These are phyloP conservation scores for Jatropha podagrica DNA, from an alignment of 441 rosid genomes.

Conservation along the genomic window DNA sequence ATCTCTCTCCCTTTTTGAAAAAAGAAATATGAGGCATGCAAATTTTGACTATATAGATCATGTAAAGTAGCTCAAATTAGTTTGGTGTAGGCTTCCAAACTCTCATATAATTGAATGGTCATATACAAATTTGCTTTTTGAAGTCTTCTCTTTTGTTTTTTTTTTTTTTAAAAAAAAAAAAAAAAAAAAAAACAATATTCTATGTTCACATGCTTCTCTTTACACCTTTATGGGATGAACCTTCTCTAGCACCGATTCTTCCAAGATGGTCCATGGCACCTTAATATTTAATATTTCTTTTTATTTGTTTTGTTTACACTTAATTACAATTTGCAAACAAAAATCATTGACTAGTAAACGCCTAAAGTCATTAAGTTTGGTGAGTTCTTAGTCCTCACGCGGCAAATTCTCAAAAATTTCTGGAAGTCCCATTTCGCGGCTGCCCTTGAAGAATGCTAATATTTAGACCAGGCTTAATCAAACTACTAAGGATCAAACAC, in stretches of 20 bases:
- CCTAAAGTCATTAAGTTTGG: slow-evolving; percentile 25
- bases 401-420: slow-evolving; percentile 18
- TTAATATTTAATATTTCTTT: too few species aligned
- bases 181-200: too few species aligned
- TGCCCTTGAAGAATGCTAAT: background rate
- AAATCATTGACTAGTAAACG: slow-evolving; percentile 12
- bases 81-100: slow-evolving; percentile 10
- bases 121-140: background rate
- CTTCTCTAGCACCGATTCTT: slow-evolving; percentile 1
- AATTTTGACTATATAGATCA: background rate
- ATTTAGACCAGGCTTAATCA: background rate
- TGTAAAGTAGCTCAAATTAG: background rate
- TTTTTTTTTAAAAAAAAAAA: too few species aligned
- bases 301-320: background rate
- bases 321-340: background rate
- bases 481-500: background rate
- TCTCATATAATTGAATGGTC: background rate
- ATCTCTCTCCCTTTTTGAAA: too few species aligned
- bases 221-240: background rate
- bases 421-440: slow-evolving; percentile 20
- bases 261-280: slow-evolving; percentile 5
- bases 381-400: slow-evolving; percentile 20
- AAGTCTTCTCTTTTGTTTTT: background rate
- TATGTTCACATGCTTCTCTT: background rate
- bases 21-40: background rate